These are phyloP conservation scores for Agrocybe chaxingu DNA, from an alignment of 768 basidiomycete species.

Conservation along the genomic window DNA sequence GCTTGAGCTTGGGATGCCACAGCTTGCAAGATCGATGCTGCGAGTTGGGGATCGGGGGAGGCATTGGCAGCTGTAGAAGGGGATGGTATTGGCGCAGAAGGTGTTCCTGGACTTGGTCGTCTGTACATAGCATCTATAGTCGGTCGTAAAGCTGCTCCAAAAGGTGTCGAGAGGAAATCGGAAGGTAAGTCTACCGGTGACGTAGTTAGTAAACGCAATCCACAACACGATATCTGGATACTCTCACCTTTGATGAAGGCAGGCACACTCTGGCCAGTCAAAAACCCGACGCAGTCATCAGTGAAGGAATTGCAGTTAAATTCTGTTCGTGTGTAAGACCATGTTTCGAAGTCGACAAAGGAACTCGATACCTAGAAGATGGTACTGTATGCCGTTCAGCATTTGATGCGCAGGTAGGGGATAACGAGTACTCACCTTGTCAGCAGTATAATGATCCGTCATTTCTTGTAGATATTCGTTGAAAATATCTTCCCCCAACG, in stretches of 20 bases:
- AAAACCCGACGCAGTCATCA: slow-evolving; percentile 80
- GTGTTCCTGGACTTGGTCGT: slow-evolving; percentile 45
- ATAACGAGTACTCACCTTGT: slow-evolving; percentile 57
- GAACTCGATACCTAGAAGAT: slow-evolving; percentile 61
- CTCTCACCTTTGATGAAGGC: slow-evolving; percentile 73
- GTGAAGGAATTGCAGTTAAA: slow-evolving; percentile 97
- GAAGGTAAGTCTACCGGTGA: slow-evolving; percentile 58
- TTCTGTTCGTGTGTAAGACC: slow-evolving; percentile 38
- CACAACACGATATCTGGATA: background rate
- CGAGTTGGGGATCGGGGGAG: slow-evolving; percentile 46
- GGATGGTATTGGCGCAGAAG: slow-evolving; percentile 25
- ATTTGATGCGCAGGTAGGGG: background rate
- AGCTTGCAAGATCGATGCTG: slow-evolving; percentile 53
- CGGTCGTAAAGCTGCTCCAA: slow-evolving; percentile 81
- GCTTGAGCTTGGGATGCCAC: slow-evolving; percentile 50
- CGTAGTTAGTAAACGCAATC: background rate
- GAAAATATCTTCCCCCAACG: slow-evolving; percentile 82
- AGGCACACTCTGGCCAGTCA: slow-evolving; percentile 83
- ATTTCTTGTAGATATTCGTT: slow-evolving; percentile 79
- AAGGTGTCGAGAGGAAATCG: slow-evolving; percentile 87
- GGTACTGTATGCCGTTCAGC: slow-evolving; percentile 51
- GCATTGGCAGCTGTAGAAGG: slow-evolving; percentile 23
- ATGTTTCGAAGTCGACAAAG: background rate
- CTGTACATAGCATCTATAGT: slow-evolving; percentile 91
- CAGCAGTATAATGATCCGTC: slow-evolving; percentile 79